Evolutionary conservation across 805 yeast genomes (phyloP).

Genomic region (Saccharomycopsis javanensis): DNA sequence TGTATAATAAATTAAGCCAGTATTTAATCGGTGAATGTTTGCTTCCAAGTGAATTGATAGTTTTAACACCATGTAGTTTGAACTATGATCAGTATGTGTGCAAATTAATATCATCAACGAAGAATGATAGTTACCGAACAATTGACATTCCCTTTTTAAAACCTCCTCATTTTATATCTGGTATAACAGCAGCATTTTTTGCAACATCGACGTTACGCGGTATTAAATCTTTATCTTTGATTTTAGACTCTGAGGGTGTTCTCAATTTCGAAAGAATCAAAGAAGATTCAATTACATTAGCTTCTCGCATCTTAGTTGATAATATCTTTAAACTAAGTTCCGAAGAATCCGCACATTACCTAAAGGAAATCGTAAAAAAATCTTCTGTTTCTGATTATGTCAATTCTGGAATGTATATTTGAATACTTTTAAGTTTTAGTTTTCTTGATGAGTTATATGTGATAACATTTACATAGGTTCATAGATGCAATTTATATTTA

Average conservation of each 20-base stretch:
- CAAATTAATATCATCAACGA: constrained; percentile 20
- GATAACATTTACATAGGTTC: neutral
- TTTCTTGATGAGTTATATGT: neutral
- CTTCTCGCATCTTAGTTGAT: constrained; percentile 1
- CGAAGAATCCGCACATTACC: neutral
- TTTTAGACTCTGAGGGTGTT: constrained; percentile 52
- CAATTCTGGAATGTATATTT: constrained; percentile 12
- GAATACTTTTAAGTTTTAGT: neutral
- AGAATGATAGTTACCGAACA: constrained; percentile 20
- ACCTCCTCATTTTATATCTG: constrained; percentile 58
- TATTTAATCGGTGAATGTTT: constrained; percentile 21
- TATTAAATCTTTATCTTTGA: constrained; percentile 21
- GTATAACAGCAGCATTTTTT: constrained; percentile 39
- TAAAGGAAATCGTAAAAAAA: neutral
- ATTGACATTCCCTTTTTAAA: constrained; percentile 25
- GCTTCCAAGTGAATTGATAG: constrained; percentile 13
- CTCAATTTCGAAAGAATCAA: constrained; percentile 42
- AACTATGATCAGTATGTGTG: constrained; percentile 23
- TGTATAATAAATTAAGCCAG: constrained; percentile 4
- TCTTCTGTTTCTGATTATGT: constrained; percentile 4
- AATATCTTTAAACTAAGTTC: neutral
- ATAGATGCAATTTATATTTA: neutral
- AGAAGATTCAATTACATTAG: constrained; percentile 23
- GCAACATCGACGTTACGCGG: constrained; percentile 21
- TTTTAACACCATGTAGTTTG: constrained; percentile 29